Percentiles rank a stretch among this genome's conserved stretches.
Evolutionary conservation across 176 grass and related monocot species (phyloP).

Genomic region (Leersia perrieri): DNA sequence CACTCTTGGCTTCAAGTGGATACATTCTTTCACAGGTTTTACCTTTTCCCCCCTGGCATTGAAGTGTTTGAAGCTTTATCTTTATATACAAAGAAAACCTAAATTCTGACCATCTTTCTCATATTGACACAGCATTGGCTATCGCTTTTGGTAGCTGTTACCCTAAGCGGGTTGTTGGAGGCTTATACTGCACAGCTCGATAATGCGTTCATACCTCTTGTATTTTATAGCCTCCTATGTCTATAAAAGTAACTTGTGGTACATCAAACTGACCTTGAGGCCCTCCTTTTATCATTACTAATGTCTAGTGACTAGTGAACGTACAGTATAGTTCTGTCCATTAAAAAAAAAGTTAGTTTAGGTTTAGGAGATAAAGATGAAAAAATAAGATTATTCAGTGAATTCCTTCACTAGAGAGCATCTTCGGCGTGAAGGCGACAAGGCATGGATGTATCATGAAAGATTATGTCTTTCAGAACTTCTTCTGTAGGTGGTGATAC

Average conservation of each 20-base stretch:
- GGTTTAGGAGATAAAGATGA: slow-evolving; percentile 1
- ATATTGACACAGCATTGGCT: slow-evolving; percentile 72
- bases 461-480: background rate
- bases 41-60: background rate
- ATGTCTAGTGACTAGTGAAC: slow-evolving; percentile 1
- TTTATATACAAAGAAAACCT: background rate
- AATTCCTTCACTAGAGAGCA: slow-evolving; percentile 6
- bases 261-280: slow-evolving; percentile 33
- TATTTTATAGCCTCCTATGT: slow-evolving; percentile 92
- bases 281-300: slow-evolving; percentile 20
- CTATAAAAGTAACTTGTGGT: slow-evolving; percentile 40
- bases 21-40: slow-evolving; percentile 92
- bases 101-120: slow-evolving; percentile 21
- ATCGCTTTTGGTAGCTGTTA: slow-evolving; percentile 77
- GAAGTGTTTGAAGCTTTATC: background rate
- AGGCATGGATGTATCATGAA: background rate
- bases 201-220: slow-evolving; percentile 92
- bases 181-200: slow-evolving; percentile 89
- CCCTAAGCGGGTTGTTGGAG: slow-evolving; percentile 73
- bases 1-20: slow-evolving; percentile 77
- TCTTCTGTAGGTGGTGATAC: background rate
- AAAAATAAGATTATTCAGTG: background rate
- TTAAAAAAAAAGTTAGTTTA: background rate
- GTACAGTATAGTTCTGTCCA: background rate
- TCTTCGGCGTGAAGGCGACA: slow-evolving; percentile 1